These are phyloP conservation scores for Salix viminalis DNA, from an alignment of 345 rosid species.

Conservation along the genomic window DNA sequence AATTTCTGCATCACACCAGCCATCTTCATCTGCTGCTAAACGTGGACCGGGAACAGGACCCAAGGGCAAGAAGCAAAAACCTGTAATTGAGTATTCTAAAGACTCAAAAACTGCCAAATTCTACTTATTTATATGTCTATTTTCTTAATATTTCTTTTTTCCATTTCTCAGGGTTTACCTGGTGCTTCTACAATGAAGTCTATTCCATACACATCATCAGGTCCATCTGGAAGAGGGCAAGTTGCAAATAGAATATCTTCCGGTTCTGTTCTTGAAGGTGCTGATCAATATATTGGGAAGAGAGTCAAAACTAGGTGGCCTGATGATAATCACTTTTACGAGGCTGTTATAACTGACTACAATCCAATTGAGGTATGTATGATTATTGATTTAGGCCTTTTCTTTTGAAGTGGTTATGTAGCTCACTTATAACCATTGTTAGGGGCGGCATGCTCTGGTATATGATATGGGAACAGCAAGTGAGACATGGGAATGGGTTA, in stretches of 20 bases:
- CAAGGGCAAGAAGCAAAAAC: conserved; percentile 73
- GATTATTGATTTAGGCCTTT: conserved; percentile 12
- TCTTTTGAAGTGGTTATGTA: neutral
- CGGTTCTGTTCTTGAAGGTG: conserved; percentile 42
- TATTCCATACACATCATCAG: conserved; percentile 45
- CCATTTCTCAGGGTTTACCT: conserved; percentile 47
- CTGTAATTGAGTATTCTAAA: conserved; percentile 43
- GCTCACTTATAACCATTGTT: conserved; percentile 9
- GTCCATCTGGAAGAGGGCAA: conserved; percentile 58
- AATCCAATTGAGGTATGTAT: conserved; percentile 51
- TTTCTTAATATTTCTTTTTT: conserved; percentile 1
- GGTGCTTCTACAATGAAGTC: conserved; percentile 63
- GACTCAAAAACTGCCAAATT: neutral
- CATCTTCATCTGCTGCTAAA: conserved; percentile 55
- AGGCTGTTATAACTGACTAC: conserved; percentile 75
- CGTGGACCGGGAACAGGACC: conserved; percentile 50
- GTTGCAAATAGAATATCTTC: conserved; percentile 50
- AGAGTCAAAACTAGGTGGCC: conserved; percentile 88
- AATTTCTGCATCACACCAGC: conserved; percentile 47
- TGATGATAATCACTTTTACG: conserved; percentile 87
- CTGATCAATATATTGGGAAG: conserved; percentile 55
- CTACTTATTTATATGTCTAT: neutral
- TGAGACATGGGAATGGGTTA: conserved; percentile 98
- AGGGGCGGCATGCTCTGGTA: conserved; percentile 85
- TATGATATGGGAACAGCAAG: conserved; percentile 63